Evolutionary conservation across 1,284 basidiomycete species (phyloP), one percentile per base, ranked within the genome.

Genomic region (Phellopilus nigrolimitatus): DNA sequence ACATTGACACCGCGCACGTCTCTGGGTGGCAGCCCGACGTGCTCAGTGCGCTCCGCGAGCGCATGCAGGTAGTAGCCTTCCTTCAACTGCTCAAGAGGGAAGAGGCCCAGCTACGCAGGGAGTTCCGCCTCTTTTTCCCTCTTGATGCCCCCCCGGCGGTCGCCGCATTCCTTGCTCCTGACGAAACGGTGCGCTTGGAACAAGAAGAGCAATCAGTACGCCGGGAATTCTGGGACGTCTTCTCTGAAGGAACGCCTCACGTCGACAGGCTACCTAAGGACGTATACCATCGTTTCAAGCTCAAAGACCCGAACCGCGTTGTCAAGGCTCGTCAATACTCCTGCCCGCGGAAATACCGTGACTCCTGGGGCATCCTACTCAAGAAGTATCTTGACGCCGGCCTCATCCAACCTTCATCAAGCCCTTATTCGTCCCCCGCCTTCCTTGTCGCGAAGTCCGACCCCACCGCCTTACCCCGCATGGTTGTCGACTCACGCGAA

Each of bases 381-480:
- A 17, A 64, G 2, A 46, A 63, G 22, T 62, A 65, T 37, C 41
- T 68, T 0, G 61, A 61, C 0, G 60, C 63, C 0, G 68, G 68
- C 0, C 56, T 62, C 2, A 68, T 71, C 5, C 53, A 59, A 13
- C 62, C 61, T 0, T 68, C 67, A 1, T 53, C 52, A 1, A 65
- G 62, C 0, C 52, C 55, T 0, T 62, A 59, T 39, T 60, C 64
- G 0, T 71, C 67, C 0, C 70, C 69, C 0, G 61, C 68, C 0
- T 72, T 73, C 54, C 49, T 72, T 3, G 62, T 71, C 1, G 69
- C 69, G 0, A 75, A 75, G 49, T 33, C 62, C 0, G 70, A 73
- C 48, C 64, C 62, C 0, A 58, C 53, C 0, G 69, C 54, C 0
- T 36, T 66, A 0, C 69, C 71, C 0, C 59, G 66, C 0, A 72